A percentile compares a stretch with the other conserved stretches of the same genome.
These are phyloP conservation scores for Picochlorum costavermella DNA, from an alignment of 139 green algal species.

Conservation along the genomic window DNA sequence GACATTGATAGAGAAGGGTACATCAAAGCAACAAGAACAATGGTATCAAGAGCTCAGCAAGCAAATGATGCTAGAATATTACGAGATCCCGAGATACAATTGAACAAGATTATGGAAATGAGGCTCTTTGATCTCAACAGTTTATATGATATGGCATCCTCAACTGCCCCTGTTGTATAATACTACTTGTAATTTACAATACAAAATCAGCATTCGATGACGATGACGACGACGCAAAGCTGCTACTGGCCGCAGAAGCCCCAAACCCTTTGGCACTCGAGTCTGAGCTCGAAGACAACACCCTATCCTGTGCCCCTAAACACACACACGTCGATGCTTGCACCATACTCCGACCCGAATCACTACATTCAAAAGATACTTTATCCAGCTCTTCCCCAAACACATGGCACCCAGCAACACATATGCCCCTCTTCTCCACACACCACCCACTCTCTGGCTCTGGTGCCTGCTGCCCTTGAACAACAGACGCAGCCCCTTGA, in stretches of 20 bases:
- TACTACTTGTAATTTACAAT: too few species aligned
- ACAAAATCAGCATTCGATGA: too few species aligned
- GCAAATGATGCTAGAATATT: constrained; percentile 59
- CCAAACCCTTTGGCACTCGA: too few species aligned
- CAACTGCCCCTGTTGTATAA: too few species aligned
- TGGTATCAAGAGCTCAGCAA: constrained; percentile 51
- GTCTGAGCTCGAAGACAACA: too few species aligned
- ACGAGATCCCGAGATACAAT: constrained; percentile 55
- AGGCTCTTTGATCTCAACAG: neutral
- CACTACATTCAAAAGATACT: neutral
- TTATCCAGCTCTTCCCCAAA: neutral
- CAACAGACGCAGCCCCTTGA: too few species aligned
- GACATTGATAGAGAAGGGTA: constrained; percentile 43
- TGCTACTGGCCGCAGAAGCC: too few species aligned
- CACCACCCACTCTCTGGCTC: constrained; percentile 1
- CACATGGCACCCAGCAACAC: neutral
- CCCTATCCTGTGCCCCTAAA: too few species aligned
- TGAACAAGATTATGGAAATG: constrained; percentile 36
- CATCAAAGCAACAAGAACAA: constrained; percentile 41
- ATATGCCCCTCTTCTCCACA: neutral
- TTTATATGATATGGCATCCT: too few species aligned
- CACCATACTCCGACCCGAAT: neutral
- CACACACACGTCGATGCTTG: neutral
- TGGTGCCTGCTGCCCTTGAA: neutral
- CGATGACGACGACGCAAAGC: too few species aligned